Evolutionary conservation across 2,329 filamentous ascomycete genomes (phyloP), one percentile per base, ranked within the genome.

Genomic region (Fusarium sp.): DNA sequence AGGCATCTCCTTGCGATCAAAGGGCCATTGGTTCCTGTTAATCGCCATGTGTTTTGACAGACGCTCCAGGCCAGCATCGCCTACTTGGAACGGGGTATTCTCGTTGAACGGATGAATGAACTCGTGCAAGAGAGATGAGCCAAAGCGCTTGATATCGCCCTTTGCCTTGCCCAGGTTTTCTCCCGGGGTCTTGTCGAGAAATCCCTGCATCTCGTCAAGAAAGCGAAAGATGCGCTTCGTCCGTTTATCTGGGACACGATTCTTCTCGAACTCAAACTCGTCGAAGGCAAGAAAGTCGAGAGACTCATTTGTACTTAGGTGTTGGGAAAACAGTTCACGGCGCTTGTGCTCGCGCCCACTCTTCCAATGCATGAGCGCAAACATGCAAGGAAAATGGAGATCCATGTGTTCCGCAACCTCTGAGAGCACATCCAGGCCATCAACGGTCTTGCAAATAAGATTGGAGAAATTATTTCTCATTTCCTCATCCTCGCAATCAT

Each of bases 61-160:
- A 15, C 50, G 39, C 7, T 50, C 18, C 8, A 73, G 24, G 10
- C 42, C 31, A 13, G 24, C n/a, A 0, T 49, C 4, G 0, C 6
- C 18, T 17, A 39, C 52, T 28, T 13, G 10, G 17, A 43, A 50
- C 9, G 18, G 10, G 4, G 20, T 2, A 3, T 36, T 22, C 1
- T 52, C n/a, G 49, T 74, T 74, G 0, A n/a, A 38, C 24, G 68
- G 60, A 26, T 55, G 39, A 18, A 75, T 67, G 7, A 66, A 43
- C 9, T 55, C 39, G 24, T 43, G 18, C 18, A 75, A 38, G 14
- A 75, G 43, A 10, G 68, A 75, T 15, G 73, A 61, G 6, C 71
- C 72, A n/a, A 75, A 58, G 7, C 73, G 72, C 53, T 72, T 75
- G 14, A 75, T 48, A 38, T 75, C 73, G 1, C 71, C 65, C 33